Evolutionary conservation across 768 basidiomycete species (phyloP), one percentile per base, ranked within the genome.

Genomic region (Thelephora aurantiotincta): DNA sequence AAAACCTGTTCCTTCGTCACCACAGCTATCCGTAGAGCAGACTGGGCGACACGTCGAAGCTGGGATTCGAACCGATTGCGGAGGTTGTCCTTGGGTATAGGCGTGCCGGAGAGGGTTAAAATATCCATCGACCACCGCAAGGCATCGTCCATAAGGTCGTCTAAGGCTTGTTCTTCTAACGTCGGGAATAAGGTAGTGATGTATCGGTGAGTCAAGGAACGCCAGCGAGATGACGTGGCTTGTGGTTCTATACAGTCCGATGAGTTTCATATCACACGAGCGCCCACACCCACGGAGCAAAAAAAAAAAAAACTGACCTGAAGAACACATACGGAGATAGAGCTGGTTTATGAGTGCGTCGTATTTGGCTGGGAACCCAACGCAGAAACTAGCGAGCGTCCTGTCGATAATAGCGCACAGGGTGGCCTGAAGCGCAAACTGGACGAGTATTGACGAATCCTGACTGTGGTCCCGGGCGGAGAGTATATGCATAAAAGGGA

Each of bases 211-310:
- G 84, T 76, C 37, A 88, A 64, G 0, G 83, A 74, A 43, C 84
- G 72, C 84, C 84, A 88, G 56, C 80, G 76, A 0, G 82, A 78
- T 1, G 82, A 81, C 0, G 78, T 82, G 3, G 84, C 82, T 58
- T 88, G 84, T 22, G 81, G 79, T 58, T 86, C 84, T 77, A 55
- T 11, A 37, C 2, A 33, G 7, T 46, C 51, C 46, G 54, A 22
- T 18, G 13, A 48, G 37, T 16, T 22, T 13, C 16, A 36, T 2
- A 3, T 45, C 41, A 48, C 18, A 34, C n/a, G 22, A 34, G 35
- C 22, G 26, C 14, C n/a, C 20, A 41, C 16, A n/a, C n/a, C n/a
- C 33, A 22, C 35, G 36, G 19, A 26, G 35, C 35, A 13, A 2
- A 44, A 14, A 36, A 22, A 23, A 36, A n/a, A 2, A 16, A 44